These are phyloP conservation scores for Globisporangium cystogenes DNA, from an alignment of 352 stramenopile genomes.

Conservation along the genomic window DNA sequence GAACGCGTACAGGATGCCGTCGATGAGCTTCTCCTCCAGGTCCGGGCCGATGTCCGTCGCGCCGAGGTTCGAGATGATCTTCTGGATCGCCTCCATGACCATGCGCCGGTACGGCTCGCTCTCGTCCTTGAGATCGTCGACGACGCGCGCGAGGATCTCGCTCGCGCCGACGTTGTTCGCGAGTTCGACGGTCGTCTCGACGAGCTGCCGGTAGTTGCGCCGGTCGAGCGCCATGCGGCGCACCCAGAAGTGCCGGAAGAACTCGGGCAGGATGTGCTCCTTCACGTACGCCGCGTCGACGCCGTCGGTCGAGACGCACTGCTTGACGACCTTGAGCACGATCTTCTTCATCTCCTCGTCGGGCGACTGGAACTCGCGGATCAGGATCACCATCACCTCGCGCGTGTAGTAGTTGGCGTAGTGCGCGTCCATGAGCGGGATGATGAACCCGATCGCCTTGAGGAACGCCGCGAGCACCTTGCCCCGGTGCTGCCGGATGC, in stretches of 20 bases:
- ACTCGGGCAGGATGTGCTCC: constrained; percentile 97
- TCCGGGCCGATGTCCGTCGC: constrained; percentile 95
- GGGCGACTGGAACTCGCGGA: constrained; percentile 97
- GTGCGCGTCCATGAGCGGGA: constrained; percentile 99
- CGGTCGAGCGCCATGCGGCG: constrained; percentile 97
- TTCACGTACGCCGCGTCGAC: constrained; percentile 98
- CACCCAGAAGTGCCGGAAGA: constrained; percentile 99
- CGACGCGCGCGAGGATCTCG: constrained; percentile 97
- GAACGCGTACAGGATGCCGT: constrained; percentile 99
- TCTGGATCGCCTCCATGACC: constrained; percentile 99
- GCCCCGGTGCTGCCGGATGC: constrained; percentile 96
- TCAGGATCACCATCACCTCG: constrained; percentile 99
- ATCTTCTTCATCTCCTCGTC: constrained; percentile 99
- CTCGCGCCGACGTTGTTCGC: constrained; percentile 99
- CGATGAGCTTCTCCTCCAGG: constrained; percentile 99
- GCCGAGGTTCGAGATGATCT: constrained; percentile 97
- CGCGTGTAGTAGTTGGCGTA: constrained; percentile 99
- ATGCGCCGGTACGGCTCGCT: constrained; percentile 98
- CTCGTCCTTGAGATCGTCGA: constrained; percentile 99
- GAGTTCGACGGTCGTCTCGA: constrained; percentile 98
- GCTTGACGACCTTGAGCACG: constrained; percentile 95
- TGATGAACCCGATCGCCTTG: constrained; percentile 99
- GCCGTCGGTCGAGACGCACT: constrained; percentile 98
- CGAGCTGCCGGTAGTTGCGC: constrained; percentile 97
- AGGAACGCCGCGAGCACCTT: constrained; percentile 98